These are phyloP conservation scores for Plasmodium sp. DNA, from an alignment of 169 alveolate species.

Conservation along the genomic window DNA sequence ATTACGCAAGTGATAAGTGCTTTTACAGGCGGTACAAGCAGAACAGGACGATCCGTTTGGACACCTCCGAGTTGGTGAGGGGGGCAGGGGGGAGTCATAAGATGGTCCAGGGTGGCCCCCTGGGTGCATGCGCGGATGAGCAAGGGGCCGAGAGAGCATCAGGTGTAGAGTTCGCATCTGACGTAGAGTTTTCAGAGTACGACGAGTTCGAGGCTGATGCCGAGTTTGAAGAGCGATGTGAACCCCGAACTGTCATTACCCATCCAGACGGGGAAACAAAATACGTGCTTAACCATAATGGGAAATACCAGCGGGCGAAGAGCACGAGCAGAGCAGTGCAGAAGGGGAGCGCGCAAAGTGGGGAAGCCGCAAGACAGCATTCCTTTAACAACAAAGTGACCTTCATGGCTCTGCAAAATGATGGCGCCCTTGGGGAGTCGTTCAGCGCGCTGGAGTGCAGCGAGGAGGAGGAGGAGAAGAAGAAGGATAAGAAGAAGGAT, in stretches of 20 bases:
- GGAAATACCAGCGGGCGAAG: background rate
- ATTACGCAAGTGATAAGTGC: constrained; percentile 20
- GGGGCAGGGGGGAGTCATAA: background rate
- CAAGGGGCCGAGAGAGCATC: background rate
- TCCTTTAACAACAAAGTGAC: constrained; percentile 52
- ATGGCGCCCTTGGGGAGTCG: background rate
- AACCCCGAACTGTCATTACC: background rate
- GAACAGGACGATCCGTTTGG: background rate
- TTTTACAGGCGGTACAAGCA: background rate
- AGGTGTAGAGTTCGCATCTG: background rate
- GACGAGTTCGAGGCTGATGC: too few species aligned
- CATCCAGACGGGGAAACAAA: background rate
- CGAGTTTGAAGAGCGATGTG: background rate
- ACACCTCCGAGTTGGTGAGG: background rate
- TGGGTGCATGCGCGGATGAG: background rate
- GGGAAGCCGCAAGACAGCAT: background rate
- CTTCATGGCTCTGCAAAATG: constrained; percentile 19
- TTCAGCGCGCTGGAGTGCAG: background rate
- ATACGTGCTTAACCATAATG: background rate
- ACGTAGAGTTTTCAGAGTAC: background rate
- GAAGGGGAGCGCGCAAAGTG: background rate
- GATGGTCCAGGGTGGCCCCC: background rate
- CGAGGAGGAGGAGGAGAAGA: background rate
- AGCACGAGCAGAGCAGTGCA: background rate
- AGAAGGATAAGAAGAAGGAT: background rate